Evolutionary conservation across 1,284 basidiomycete species (phyloP), one percentile per base, ranked within the genome.

Genomic region (Paramarasmius palmivorus): DNA sequence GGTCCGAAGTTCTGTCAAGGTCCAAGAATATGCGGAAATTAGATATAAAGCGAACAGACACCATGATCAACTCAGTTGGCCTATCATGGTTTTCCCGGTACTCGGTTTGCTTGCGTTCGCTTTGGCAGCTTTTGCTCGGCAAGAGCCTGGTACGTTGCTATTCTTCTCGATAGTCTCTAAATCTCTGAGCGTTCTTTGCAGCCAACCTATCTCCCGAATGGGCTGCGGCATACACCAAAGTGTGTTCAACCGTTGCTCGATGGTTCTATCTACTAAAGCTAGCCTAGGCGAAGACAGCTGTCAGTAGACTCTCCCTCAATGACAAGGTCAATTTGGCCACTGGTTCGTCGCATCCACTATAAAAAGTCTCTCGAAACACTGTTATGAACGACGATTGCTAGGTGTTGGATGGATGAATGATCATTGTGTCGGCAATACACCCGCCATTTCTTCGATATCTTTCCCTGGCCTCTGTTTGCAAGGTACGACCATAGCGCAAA

Each of bases 381-480:
- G 10, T 47, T 34, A 1, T 47, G 36, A 25, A 41, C 50, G 2
- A 57, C 52, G 37, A 35, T 40, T 35, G 25, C 40, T 47, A 72
- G 74, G 75, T 55, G 67, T 77, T 38, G 70, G 74, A 44, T 78
- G 77, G 74, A 63, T 73, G 66, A 73, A 72, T 51, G 69, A 67
- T 65, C 70, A 81, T 56, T 90, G 87, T 61, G 80, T 88, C 41
- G 88, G 88, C 8, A 90, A 89, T 66, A 89, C 78, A 2, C 77
- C 78, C 5, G 68, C 83, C 5, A 79, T 91, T 42, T 73, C 81
- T 0, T 74, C 77, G 1, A 81, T 86, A 54, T 74, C 75, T 38
- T 92, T 88, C 68, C 76, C 78, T 1, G 88, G 88, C 0, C 72
- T 92, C 23, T 93, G 90, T 65, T 72, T 92, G 3, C 71, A 84